phyloP scores from a whole-genome alignment of 371 early-diverging fungal species.

The Rhizopus delemar region DNA sequence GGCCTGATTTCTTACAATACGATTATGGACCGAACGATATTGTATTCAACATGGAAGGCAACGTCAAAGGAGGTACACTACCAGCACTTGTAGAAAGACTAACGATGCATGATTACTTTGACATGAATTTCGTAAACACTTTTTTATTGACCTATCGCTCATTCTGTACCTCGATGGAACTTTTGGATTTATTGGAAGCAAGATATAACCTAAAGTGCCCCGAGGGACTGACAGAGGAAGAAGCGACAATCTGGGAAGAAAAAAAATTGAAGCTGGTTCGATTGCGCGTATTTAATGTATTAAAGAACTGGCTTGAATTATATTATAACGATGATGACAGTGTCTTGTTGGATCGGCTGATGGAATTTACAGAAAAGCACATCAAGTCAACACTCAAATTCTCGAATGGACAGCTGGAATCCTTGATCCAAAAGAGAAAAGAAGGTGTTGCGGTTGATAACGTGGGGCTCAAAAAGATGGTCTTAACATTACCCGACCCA shows the following conservation, averaged over 20 bases:
- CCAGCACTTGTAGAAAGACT: constrained; percentile 81
- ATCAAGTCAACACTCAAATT: constrained; percentile 67
- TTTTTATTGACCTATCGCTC: constrained; percentile 90
- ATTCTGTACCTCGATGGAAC: constrained; percentile 71
- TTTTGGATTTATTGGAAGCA: constrained; percentile 67
- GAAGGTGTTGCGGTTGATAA: constrained; percentile 29
- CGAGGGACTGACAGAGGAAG: constrained; percentile 57
- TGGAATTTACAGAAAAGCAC: constrained; percentile 71
- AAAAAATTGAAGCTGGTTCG: constrained; percentile 83
- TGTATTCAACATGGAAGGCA: constrained; percentile 78
- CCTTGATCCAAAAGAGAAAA: constrained; percentile 63
- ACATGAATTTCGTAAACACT: constrained; percentile 72
- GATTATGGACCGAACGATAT: constrained; percentile 78
- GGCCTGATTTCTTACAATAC: constrained; percentile 62
- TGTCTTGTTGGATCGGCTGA: constrained; percentile 63
- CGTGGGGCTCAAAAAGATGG: constrained; percentile 61
- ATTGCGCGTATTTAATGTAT: constrained; percentile 84
- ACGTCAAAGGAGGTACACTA: constrained; percentile 87
- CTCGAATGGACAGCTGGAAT: constrained; percentile 66
- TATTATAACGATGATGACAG: constrained; percentile 76
- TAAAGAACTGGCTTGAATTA: constrained; percentile 88
- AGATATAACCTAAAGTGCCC: constrained; percentile 78
- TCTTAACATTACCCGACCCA: constrained; percentile 60
- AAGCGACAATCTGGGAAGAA: constrained; percentile 75
- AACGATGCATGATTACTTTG: constrained; percentile 79